Base-by-base conservation (phyloP, 108 stramenopile species). In the Aurantiochytrium sp. region DNA sequence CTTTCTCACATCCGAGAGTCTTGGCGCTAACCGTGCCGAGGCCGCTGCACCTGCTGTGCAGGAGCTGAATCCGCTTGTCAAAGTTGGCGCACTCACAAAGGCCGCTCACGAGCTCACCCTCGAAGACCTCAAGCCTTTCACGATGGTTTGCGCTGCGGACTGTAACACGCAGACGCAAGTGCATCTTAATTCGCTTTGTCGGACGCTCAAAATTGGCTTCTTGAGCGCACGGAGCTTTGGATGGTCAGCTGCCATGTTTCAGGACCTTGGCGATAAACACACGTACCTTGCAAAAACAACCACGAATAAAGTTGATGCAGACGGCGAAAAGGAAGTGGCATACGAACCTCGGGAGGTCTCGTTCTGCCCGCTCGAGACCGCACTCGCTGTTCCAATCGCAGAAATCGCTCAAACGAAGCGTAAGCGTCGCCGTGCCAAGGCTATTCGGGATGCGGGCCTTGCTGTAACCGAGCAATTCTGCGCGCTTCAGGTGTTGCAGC, bases 11-110 rank as follows among this genome's bases (percentile, higher is more conserved):
- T 64, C 72, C 5, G 73, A 92, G 14, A 90, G 90, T 59, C 59
- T 93, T 28, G 93, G 93, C 29, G 89, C 59, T 55, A 92, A 92
- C 91, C 76, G 92, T 5, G 92, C 92, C 18, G 92, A 90, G 59
- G 91, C 90, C 49, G 87, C 91, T 45, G 60, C 49, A 43, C 44
- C 43, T 5, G 71, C 87, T 4, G 90, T 92, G 14, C 89, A 71
- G 55, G 91, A 87, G 60, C 89, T 93, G 87, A 93, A 93, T 89
- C 83, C 69, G 5, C 90, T 92, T 19, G 91, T 88, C 43, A 89
- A n/a, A 1, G 92, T 93, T 45, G 88, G 88, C 18, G 44, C 42
- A 21, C 72, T 91, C n/a, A 72, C 88, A 8, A 69, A 88, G 55
- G 43, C 87, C 51, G 45, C 91, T 35, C 44, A 18, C 16, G 91